phyloP scores from a whole-genome alignment of 1,139 yeast species.

The Hemisphaericaspora lyxosophila region DNA sequence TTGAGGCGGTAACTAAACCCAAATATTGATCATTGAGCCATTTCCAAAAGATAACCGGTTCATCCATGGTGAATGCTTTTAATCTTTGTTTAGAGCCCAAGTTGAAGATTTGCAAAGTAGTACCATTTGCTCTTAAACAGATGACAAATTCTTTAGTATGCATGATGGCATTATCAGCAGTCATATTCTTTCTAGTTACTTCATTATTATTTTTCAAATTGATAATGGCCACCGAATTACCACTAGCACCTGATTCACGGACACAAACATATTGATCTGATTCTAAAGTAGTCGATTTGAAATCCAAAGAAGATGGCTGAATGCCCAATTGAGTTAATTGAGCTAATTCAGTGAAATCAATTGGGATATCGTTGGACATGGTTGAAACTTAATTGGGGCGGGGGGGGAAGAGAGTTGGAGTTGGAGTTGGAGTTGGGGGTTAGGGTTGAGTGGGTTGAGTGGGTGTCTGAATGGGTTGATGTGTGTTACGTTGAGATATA shows the following conservation, averaged over 20 bases:
- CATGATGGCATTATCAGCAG: slow-evolving; percentile 97
- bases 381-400: slow-evolving; percentile 1
- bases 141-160: slow-evolving; percentile 87
- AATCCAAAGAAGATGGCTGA: slow-evolving; percentile 80
- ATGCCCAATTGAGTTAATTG: slow-evolving; percentile 84
- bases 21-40: slow-evolving; percentile 77
- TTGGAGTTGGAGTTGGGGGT: too few species aligned
- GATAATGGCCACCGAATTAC: slow-evolving; percentile 89
- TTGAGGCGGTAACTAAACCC: slow-evolving; percentile 80
- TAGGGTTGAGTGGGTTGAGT: too few species aligned
- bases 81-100: slow-evolving; percentile 83
- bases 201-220: slow-evolving; percentile 77
- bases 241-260: slow-evolving; percentile 72
- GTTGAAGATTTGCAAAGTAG: slow-evolving; percentile 92
- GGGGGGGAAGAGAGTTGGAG: too few species aligned
- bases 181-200: slow-evolving; percentile 84
- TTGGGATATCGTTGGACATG: slow-evolving; percentile 70
- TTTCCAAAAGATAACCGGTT: slow-evolving; percentile 93
- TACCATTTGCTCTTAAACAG: slow-evolving; percentile 93
- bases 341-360: slow-evolving; percentile 93
- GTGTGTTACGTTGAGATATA: too few species aligned
- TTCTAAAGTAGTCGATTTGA: slow-evolving; percentile 91
- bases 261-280: slow-evolving; percentile 88
- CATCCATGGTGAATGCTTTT: slow-evolving; percentile 82
- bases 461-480: too few species aligned